Conservation (phyloP, 78 protist species). For the Corallochytrium limacisporum region DNA sequence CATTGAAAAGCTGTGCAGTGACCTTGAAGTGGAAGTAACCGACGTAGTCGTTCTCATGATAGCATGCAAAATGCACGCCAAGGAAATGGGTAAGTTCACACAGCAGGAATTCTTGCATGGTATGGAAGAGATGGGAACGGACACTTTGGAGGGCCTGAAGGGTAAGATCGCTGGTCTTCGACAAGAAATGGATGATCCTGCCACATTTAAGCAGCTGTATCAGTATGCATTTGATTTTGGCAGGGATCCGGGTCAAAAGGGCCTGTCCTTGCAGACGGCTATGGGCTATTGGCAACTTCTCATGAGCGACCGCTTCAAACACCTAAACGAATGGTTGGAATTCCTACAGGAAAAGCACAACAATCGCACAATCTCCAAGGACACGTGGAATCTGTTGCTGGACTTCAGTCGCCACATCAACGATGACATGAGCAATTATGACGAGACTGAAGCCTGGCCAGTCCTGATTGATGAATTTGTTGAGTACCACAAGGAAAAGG, state of each 20-base stretch:
- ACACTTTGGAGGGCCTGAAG: too few relatives aligned
- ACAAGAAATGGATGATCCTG: too few relatives aligned
- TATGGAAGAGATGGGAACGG: too few relatives aligned
- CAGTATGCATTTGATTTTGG: too few relatives aligned
- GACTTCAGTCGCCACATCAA: not conserved
- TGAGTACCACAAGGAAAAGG: conserved; percentile 1
- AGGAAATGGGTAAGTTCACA: too few relatives aligned
- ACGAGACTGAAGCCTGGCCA: conserved; percentile 23
- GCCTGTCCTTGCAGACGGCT: not conserved
- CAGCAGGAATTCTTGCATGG: too few relatives aligned
- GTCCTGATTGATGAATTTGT: conserved; percentile 26
- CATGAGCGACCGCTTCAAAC: not conserved
- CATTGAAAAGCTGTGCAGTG: too few relatives aligned
- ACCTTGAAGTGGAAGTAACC: too few relatives aligned
- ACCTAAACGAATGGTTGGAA: not conserved
- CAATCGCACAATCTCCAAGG: conserved; percentile 1
- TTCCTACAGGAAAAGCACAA: not conserved
- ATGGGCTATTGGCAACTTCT: not conserved
- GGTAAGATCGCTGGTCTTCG: too few relatives aligned
- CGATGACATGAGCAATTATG: conserved; percentile 14
- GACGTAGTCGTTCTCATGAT: too few relatives aligned
- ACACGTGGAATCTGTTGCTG: conserved; percentile 24
- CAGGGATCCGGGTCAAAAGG: not conserved
- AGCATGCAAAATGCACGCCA: too few relatives aligned
- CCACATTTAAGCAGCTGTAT: too few relatives aligned